phyloP scores from a whole-genome alignment of 2,329 filamentous ascomycete species.

The Nemania abortiva region DNA sequence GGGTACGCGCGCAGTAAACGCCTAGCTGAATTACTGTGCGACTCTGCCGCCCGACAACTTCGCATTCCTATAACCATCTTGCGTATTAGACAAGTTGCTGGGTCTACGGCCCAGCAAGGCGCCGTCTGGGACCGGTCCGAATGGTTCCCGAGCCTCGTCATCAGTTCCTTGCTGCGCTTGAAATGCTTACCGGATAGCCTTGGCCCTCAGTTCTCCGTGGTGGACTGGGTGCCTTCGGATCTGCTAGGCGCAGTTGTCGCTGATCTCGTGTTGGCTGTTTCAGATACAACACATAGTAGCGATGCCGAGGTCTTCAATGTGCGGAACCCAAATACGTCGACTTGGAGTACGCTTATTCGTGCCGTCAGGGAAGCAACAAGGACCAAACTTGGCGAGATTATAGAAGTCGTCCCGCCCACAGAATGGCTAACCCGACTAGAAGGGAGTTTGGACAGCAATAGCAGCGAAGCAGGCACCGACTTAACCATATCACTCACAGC shows the following conservation, averaged over 20 bases:
- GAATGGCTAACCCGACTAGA: conserved; percentile 9
- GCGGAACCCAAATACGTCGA: conserved; percentile 21
- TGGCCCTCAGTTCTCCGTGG: conserved; percentile 29
- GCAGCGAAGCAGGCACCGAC: not conserved
- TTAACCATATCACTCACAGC: not conserved
- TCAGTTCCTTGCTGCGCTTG: conserved; percentile 23
- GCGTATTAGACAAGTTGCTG: conserved; percentile 29
- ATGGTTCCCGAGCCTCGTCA: conserved; percentile 33
- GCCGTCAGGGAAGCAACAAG: conserved; percentile 5
- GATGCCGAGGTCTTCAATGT: conserved; percentile 32
- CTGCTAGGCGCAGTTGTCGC: conserved; percentile 24
- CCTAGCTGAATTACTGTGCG: conserved; percentile 27
- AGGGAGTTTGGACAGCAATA: conserved; percentile 12
- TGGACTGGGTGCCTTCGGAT: conserved; percentile 35
- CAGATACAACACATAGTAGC: not conserved
- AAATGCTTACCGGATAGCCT: conserved; percentile 22
- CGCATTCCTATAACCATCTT: not conserved
- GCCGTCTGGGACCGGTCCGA: conserved; percentile 28
- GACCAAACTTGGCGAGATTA: not conserved
- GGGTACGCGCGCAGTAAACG: conserved; percentile 30
- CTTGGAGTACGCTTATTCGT: conserved; percentile 18
- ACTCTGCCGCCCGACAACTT: conserved; percentile 17
- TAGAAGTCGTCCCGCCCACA: not conserved
- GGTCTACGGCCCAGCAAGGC: conserved; percentile 22
- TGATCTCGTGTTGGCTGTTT: conserved; percentile 13